Conservation (phyloP, 768 basidiomycete genomes). For the Russula lepida region DNA sequence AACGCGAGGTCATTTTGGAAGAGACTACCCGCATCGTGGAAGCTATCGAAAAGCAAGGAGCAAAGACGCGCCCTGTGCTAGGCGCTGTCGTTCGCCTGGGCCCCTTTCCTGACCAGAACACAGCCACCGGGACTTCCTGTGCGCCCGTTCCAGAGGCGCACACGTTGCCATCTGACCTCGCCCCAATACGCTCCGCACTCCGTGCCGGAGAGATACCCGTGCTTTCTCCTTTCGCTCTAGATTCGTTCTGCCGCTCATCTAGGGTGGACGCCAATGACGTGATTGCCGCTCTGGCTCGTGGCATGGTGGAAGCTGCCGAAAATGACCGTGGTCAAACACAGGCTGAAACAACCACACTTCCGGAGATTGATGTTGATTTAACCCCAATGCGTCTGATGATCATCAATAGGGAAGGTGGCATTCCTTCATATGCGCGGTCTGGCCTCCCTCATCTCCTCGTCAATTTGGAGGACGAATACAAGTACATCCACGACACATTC, state of each 20-base stretch:
- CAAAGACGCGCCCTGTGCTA: constrained; percentile 79
- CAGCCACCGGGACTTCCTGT: constrained; percentile 28
- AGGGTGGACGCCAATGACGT: constrained; percentile 85
- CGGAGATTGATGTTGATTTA: constrained; percentile 58
- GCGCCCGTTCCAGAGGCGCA: constrained; percentile 62
- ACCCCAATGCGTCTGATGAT: constrained; percentile 95
- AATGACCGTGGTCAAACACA: constrained; percentile 34
- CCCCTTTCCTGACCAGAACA: constrained; percentile 50
- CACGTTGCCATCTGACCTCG: constrained; percentile 69
- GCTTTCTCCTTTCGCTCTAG: constrained; percentile 85
- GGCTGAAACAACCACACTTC: constrained; percentile 28
- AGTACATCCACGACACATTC: constrained; percentile 82
- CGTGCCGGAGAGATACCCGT: constrained; percentile 95
- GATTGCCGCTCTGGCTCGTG: constrained; percentile 75
- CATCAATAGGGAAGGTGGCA: constrained; percentile 93
- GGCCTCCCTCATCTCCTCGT: constrained; percentile 94
- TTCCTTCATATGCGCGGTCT: constrained; percentile 92
- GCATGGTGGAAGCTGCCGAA: constrained; percentile 59
- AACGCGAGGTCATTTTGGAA: constrained; percentile 56
- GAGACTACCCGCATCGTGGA: constrained; percentile 82
- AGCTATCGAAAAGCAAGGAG: constrained; percentile 77
- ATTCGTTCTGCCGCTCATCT: constrained; percentile 80
- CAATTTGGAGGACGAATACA: constrained; percentile 83
- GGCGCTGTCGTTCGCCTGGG: constrained; percentile 81
- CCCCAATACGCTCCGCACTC: constrained; percentile 80